A percentile compares a stretch with the other conserved stretches of the same genome.
Conservation (phyloP, 176 grass and related monocot genomes). For the Hordeum vulgare region MorexV3_pseudomolecules_assembly NC_058520.1:556047862-556048361, state of each 20-base stretch:
- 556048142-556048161: background rate
- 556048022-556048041: background rate
- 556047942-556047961: background rate
- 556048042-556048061: background rate
- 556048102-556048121: too few species aligned
- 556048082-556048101: too few species aligned
- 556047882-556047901: background rate
- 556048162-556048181: background rate
- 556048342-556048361: conserved; percentile 99
- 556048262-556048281: background rate
- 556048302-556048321: conserved; percentile 87
- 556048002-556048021: background rate
- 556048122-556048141: background rate
- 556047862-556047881: background rate
- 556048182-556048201: background rate
- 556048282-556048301: conserved; percentile 12
- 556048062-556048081: background rate
- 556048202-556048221: conserved; percentile 1
- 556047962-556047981: background rate
- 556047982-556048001: background rate
- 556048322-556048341: conserved; percentile 72
- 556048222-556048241: background rate
- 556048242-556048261: background rate
- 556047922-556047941: background rate
- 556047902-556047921: background rate